phyloP scores from a whole-genome alignment of 768 basidiomycete genomes.

The Suillus luteus region DNA sequence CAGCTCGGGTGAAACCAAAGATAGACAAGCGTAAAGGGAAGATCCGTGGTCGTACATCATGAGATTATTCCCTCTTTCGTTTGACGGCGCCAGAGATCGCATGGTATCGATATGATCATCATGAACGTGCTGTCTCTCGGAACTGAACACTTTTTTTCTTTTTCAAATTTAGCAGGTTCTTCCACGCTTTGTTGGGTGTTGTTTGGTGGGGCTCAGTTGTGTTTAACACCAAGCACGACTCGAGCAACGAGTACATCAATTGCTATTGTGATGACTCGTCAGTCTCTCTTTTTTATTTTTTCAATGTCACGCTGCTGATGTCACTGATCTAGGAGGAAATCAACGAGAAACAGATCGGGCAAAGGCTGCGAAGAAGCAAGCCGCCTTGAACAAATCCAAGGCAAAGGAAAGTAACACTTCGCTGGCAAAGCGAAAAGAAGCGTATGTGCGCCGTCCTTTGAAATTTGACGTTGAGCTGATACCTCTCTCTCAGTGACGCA shows the following conservation, averaged over 20 bases:
- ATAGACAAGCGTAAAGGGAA: conserved; percentile 17
- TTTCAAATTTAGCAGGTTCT: too few species aligned
- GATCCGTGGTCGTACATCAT: conserved; percentile 16
- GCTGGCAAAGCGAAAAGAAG: conserved; percentile 73
- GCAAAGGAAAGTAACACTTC: conserved; percentile 66
- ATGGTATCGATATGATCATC: conserved; percentile 19
- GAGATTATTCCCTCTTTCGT: conserved; percentile 19
- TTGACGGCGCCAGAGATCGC: conserved; percentile 18
- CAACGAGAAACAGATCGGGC: conserved; percentile 77
- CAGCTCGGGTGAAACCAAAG: not conserved
- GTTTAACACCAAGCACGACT: conserved; percentile 12
- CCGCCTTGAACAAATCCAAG: conserved; percentile 52
- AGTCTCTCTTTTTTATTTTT: conserved; percentile 33
- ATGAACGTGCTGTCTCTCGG: conserved; percentile 12
- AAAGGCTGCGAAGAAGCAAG: conserved; percentile 73
- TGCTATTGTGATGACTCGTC: conserved; percentile 52
- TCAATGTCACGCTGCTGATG: not conserved
- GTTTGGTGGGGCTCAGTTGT: conserved; percentile 20
- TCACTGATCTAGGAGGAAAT: conserved; percentile 63
- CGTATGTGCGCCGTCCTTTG: conserved; percentile 49
- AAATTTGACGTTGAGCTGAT: conserved; percentile 23
- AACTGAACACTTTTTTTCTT: not conserved
- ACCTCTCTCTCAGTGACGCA: conserved; percentile 59
- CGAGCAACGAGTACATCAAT: conserved; percentile 6
- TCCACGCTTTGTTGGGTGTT: conserved; percentile 25